phyloP scores from a whole-genome alignment of 73 alveolate species.

The Symbiodinium pilosum region DNA sequence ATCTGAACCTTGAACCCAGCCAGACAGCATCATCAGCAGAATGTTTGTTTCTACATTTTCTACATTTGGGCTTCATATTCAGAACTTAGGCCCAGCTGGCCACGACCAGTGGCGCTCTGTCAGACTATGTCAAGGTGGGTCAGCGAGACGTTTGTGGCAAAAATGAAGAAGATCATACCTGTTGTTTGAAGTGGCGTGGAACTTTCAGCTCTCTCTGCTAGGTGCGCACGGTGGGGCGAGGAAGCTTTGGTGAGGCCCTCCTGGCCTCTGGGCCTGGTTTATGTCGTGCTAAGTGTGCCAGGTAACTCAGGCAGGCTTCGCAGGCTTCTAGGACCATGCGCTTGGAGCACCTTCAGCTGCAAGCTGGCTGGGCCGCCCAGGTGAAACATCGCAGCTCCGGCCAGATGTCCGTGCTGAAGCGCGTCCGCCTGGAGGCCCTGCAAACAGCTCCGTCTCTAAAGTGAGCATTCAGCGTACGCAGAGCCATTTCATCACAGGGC shows the following conservation, averaged over 20 bases:
- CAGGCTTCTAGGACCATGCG: no score
- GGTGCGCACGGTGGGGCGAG: constrained; percentile 95
- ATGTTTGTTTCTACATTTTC: no score
- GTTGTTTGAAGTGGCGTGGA: neutral
- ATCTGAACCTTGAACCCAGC: no score
- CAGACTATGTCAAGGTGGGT: constrained; percentile 51
- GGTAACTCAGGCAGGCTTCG: no score
- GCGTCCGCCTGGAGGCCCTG: constrained; percentile 70
- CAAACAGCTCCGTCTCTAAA: neutral
- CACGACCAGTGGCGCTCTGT: constrained; percentile 51
- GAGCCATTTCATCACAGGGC: no score
- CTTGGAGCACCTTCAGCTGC: no score
- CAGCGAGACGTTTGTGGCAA: neutral
- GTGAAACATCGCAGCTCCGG: constrained; percentile 75
- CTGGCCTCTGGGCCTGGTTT: neutral
- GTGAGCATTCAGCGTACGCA: no score
- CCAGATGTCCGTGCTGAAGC: constrained; percentile 82
- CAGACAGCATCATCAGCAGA: no score
- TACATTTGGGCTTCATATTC: no score
- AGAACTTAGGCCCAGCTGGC: constrained; percentile 25
- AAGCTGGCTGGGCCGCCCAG: neutral
- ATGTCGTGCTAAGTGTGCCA: no score
- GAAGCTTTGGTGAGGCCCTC: constrained; percentile 92
- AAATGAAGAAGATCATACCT: neutral
- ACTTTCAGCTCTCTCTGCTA: neutral